Percentiles rank a stretch among this genome's conserved stretches.
These are phyloP conservation scores for Sphagnum contortum DNA, from an alignment of 225 moss, liverwort and hornwort genomes.

Conservation along the genomic window DNA sequence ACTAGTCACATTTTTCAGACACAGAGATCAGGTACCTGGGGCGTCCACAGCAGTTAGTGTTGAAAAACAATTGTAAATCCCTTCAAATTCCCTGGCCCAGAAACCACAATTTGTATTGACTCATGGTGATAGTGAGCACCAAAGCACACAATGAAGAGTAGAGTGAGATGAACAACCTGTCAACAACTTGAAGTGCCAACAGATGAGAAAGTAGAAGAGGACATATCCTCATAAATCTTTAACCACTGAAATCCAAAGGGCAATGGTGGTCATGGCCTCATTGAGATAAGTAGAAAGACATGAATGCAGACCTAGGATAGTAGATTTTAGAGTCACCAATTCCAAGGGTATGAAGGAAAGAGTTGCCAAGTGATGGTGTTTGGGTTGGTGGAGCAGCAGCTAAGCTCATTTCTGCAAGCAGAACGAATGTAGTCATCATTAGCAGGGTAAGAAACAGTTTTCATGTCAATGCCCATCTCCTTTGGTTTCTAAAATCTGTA, in stretches of 20 bases:
- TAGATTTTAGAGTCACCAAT: slow-evolving; percentile 82
- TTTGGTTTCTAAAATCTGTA: slow-evolving; percentile 15
- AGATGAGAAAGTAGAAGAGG: no score
- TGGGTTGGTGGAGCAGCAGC: slow-evolving; percentile 21
- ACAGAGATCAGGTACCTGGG: slow-evolving; percentile 33
- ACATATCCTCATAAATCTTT: no score
- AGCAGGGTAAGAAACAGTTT: slow-evolving; percentile 21
- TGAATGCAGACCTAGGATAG: slow-evolving; percentile 55
- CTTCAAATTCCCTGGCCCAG: slow-evolving; percentile 65
- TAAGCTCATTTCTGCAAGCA: slow-evolving; percentile 12
- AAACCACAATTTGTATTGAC: not conserved
- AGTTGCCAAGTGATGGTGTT: slow-evolving; percentile 30
- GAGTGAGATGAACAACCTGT: no score
- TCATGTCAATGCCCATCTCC: slow-evolving; percentile 9
- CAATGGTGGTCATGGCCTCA: no score
- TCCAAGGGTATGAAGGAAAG: slow-evolving; percentile 67
- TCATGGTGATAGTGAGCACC: not conserved
- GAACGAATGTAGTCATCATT: slow-evolving; percentile 6
- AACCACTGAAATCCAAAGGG: no score
- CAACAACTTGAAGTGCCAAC: no score
- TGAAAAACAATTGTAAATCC: slow-evolving; percentile 87
- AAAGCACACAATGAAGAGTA: no score
- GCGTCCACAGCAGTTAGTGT: slow-evolving; percentile 79
- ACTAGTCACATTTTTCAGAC: not conserved
- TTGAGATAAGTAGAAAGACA: not conserved